phyloP scores from a whole-genome alignment of 2,329 filamentous ascomycete species.

The Trichoderma guizhouense region DNA sequence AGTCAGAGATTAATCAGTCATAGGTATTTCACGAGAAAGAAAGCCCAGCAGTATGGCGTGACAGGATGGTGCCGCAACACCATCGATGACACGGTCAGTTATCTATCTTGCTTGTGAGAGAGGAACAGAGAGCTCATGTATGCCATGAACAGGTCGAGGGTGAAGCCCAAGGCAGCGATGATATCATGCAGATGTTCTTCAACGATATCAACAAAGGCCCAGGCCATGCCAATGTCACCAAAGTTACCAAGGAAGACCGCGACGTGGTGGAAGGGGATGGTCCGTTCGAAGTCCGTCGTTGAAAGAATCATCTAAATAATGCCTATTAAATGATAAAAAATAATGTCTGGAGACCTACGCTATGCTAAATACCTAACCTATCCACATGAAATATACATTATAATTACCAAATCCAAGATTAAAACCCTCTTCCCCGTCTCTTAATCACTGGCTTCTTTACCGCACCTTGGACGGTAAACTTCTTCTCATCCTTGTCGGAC shows the following conservation, averaged over 20 bases:
- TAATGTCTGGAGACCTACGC: not conserved
- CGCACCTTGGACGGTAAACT: conserved; percentile 58
- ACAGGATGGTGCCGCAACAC: conserved; percentile 64
- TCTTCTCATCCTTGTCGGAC: conserved; percentile 42
- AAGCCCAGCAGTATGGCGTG: conserved; percentile 47
- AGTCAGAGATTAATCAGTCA: not conserved
- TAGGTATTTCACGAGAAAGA: conserved; percentile 54
- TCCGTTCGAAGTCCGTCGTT: conserved; percentile 57
- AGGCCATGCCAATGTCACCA: conserved; percentile 65
- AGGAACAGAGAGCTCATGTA: not conserved
- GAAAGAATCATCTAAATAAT: conserved; percentile 12
- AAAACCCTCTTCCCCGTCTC: conserved; percentile 54
- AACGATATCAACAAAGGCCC: conserved; percentile 75
- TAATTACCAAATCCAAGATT: conserved; percentile 13
- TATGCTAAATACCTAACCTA: conserved; percentile 1
- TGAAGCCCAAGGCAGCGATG: conserved; percentile 75
- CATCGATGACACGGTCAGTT: conserved; percentile 49
- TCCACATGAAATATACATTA: not conserved
- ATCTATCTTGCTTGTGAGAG: no score
- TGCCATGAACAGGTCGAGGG: conserved; percentile 69
- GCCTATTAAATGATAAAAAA: not conserved
- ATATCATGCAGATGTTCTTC: conserved; percentile 65
- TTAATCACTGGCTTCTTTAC: conserved; percentile 60
- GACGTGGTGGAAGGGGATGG: conserved; percentile 63
- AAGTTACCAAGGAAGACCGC: conserved; percentile 67